These are phyloP conservation scores for Aspergillus sojae DNA, from an alignment of 2,329 filamentous ascomycete genomes.

Conservation along the genomic window DNA sequence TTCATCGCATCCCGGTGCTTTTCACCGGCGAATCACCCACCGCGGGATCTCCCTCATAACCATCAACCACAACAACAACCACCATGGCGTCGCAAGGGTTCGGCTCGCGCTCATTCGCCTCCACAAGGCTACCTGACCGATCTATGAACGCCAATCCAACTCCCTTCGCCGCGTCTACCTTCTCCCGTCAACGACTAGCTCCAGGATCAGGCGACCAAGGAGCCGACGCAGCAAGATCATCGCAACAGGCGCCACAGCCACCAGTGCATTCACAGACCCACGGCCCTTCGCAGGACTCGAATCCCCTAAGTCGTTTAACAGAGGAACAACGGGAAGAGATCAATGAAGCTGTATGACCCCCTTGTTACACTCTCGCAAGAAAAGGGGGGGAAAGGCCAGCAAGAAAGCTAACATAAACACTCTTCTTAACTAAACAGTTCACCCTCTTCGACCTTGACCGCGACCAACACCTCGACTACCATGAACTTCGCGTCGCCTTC, in stretches of 20 bases:
- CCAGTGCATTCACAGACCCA: constrained; percentile 45
- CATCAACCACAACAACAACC: constrained; percentile 15
- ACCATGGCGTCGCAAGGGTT: constrained; percentile 60
- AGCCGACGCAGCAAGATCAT: constrained; percentile 31
- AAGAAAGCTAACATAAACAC: constrained; percentile 5
- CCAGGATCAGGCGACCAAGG: constrained; percentile 30
- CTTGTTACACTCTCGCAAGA: constrained; percentile 21
- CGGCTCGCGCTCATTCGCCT: constrained; percentile 56
- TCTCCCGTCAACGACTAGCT: constrained; percentile 43
- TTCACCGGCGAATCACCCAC: constrained; percentile 14
- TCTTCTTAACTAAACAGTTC: constrained; percentile 62
- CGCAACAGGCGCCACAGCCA: constrained; percentile 34
- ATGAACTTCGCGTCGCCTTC: constrained; percentile 95
- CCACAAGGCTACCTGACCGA: constrained; percentile 57
- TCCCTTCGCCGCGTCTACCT: constrained; percentile 48
- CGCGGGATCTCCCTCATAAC: constrained; percentile 12
- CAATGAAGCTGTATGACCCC: constrained; percentile 76
- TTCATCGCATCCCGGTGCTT: not conserved
- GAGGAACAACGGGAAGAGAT: constrained; percentile 94
- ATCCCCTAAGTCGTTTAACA: constrained; percentile 61
- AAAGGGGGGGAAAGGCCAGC: not conserved
- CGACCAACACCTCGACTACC: constrained; percentile 91
- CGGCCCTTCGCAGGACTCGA: constrained; percentile 50
- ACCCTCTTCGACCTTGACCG: constrained; percentile 96
- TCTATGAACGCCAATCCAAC: constrained; percentile 44